Conservation (phyloP, 345 rosid species). For the Hibiscus tridactylites region DNA sequence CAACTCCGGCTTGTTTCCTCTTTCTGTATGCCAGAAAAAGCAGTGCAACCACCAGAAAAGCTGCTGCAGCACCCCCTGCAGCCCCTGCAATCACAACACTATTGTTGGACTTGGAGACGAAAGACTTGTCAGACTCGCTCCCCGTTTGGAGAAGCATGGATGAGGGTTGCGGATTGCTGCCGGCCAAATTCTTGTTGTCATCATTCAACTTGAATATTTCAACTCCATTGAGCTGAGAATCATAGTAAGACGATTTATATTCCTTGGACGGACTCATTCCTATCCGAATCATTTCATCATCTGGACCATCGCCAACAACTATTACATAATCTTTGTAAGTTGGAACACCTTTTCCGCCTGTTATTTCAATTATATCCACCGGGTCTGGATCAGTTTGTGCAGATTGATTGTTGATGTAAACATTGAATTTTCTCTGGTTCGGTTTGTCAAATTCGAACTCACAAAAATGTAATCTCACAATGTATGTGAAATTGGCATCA, state of each 20-base stretch:
- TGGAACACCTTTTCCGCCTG: conserved; percentile 39
- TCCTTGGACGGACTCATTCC: conserved; percentile 42
- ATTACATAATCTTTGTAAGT: conserved; percentile 53
- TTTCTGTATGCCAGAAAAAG: conserved; percentile 30
- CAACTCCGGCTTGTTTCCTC: conserved; percentile 28
- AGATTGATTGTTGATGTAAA: conserved; percentile 57
- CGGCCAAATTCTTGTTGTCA: conserved; percentile 41
- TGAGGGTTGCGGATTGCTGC: conserved; percentile 60
- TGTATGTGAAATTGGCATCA: conserved; percentile 59
- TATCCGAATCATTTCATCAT: conserved; percentile 39
- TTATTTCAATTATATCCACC: conserved; percentile 59
- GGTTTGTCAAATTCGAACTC: conserved; percentile 37
- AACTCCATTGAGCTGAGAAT: conserved; percentile 54
- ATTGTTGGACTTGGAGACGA: conserved; percentile 5
- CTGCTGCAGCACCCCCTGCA: conserved; percentile 51
- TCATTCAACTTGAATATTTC: conserved; percentile 72
- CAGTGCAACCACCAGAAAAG: conserved; percentile 45
- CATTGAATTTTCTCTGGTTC: conserved; percentile 60
- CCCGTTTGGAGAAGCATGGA: conserved; percentile 37
- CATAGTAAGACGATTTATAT: conserved; percentile 37
- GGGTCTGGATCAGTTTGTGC: conserved; percentile 34
- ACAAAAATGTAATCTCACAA: conserved; percentile 71
- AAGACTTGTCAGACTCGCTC: conserved; percentile 14
- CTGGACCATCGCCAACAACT: conserved; percentile 28
- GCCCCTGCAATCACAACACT: conserved; percentile 33